Evolutionary conservation across 2,329 filamentous ascomycete genomes (phyloP), one percentile per base, ranked within the genome.

Genomic region (Beauveria asiatica): DNA sequence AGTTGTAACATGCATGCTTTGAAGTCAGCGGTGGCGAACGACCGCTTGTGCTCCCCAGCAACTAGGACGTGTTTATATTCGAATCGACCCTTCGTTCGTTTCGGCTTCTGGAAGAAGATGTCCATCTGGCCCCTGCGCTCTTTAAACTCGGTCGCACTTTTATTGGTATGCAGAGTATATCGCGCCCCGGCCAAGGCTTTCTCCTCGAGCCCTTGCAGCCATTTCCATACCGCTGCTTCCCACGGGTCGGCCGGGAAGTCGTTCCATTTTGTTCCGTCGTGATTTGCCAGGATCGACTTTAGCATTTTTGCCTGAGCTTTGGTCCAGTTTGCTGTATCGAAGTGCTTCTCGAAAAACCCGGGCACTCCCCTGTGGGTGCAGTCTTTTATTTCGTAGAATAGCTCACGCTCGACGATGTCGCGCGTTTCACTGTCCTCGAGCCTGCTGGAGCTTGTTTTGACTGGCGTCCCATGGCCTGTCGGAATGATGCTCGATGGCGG

Each of bases 101-200:
- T 30, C 46, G 61, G 58, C 23, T n/a, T 54, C 48, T 63, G 63
- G n/a, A 66, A 65, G 55, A 66, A 67, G 16, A 65, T 19, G 46
- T 64, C 62, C 62, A 65, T 64, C 64, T 65, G 62, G 25, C 64
- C 65, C 62, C 62, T 63, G 23, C 61, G 62, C 45, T 64, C 59
- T 53, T 63, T 63, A 11, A 66, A 63, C 53, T 66, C 59, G 59
- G 59, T 60, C 54, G 65, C 63, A 16, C 61, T 63, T 56, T 27
- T 55, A 8, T 61, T 66, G 16, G 65, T 63, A 51, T 64, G 33
- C 11, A 65, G 56, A 51, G 33, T 30, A 45, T 62, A 62, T 37
- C 9, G 11, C 17, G 56, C 55, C 5, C 50, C 52, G n/a, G 48
- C 16, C 16, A 62, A 59, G 25, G 55, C 55, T 3, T 23, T 53